Evolutionary conservation across 768 basidiomycete species (phyloP).

Genomic region (Sistotremastrum suecicum): DNA sequence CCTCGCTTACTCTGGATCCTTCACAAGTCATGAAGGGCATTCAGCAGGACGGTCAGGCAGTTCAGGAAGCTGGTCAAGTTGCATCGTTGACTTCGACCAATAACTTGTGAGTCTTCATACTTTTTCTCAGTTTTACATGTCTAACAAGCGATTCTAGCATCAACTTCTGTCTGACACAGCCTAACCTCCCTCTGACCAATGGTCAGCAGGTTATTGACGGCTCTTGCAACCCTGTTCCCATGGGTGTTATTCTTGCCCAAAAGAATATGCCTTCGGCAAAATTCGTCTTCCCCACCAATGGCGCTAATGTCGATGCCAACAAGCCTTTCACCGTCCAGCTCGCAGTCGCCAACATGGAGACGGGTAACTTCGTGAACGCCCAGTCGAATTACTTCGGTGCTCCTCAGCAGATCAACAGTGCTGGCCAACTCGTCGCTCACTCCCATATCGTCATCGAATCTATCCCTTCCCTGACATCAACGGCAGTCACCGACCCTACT

Average conservation of each 20-base stretch:
- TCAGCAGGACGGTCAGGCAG: slow-evolving; percentile 33
- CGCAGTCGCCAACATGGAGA: slow-evolving; percentile 29
- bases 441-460: slow-evolving; percentile 44
- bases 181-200: slow-evolving; percentile 37
- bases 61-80: slow-evolving; percentile 32
- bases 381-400: slow-evolving; percentile 39
- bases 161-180: slow-evolving; percentile 34
- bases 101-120: slow-evolving; percentile 25
- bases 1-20: slow-evolving; percentile 33
- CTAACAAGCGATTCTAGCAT: slow-evolving; percentile 13
- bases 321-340: slow-evolving; percentile 36
- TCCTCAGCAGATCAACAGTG: slow-evolving; percentile 36
- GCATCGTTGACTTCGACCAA: slow-evolving; percentile 39
- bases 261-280: slow-evolving; percentile 35
- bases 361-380: slow-evolving; percentile 45
- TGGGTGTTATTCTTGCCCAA: slow-evolving; percentile 36
- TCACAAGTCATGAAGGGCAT: slow-evolving; percentile 34
- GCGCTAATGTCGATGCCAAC: slow-evolving; percentile 29
- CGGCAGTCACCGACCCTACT: slow-evolving; percentile 32
- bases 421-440: slow-evolving; percentile 41
- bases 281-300: slow-evolving; percentile 32
- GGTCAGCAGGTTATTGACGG: slow-evolving; percentile 36
- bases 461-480: slow-evolving; percentile 27
- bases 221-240: slow-evolving; percentile 46
- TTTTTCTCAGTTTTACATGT: neutral